A percentile compares a stretch with the other conserved stretches of the same genome.
Evolutionary conservation across 495 filamentous ascomycete species (phyloP).

Genomic region (Penicillium ochrochloron): DNA sequence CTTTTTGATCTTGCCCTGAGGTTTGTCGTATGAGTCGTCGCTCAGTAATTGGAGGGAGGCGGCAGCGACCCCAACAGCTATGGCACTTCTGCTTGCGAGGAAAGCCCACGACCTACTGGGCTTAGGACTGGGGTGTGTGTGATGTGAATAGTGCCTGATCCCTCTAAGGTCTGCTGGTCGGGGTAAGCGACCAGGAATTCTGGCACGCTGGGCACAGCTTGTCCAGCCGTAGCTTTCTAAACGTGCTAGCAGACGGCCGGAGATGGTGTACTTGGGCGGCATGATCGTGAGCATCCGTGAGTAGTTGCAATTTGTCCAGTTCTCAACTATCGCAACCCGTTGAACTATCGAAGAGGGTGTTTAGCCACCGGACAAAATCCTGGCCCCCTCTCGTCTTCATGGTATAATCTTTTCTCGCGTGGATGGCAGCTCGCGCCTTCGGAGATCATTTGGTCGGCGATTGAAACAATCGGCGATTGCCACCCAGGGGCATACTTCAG

Average conservation of each 20-base stretch:
- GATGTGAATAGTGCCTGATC: background rate
- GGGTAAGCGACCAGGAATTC: background rate
- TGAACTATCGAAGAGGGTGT: background rate
- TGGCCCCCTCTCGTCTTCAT: background rate
- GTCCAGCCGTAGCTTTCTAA: conserved; percentile 1
- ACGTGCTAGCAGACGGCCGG: background rate
- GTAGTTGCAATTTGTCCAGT: background rate
- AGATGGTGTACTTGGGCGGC: background rate
- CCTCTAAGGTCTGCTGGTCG: background rate
- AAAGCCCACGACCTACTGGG: background rate
- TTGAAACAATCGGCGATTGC: conserved; percentile 1
- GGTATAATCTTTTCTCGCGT: background rate
- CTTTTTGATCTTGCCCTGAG: background rate
- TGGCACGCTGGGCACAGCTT: background rate
- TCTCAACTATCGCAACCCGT: background rate
- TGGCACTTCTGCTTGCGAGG: conserved; percentile 4
- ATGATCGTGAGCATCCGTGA: background rate
- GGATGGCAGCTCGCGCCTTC: background rate
- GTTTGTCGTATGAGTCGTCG: background rate
- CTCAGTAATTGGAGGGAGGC: conserved; percentile 1
- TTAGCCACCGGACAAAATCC: background rate
- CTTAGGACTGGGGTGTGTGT: background rate
- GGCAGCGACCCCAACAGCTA: background rate
- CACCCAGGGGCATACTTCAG: background rate
- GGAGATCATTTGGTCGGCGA: background rate